phyloP scores from a whole-genome alignment of 1,139 yeast species.

The Magnusiomyces paraingens region DNA sequence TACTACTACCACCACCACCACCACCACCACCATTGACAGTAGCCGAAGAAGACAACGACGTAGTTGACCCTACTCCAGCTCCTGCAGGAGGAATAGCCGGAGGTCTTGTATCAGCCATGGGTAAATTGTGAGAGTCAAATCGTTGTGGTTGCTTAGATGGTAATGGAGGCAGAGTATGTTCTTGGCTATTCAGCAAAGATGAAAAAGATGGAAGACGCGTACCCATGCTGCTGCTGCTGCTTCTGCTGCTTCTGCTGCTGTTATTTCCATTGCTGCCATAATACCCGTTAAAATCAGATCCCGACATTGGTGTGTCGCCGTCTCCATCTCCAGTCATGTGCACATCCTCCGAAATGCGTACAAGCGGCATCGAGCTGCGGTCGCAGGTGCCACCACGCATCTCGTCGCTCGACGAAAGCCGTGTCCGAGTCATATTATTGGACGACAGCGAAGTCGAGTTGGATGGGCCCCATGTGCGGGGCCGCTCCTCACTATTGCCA shows the following conservation, averaged over 20 bases:
- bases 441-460: too few relatives aligned
- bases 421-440: constrained; percentile 12
- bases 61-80: constrained; percentile 20
- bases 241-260: background rate
- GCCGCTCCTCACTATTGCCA: constrained; percentile 24
- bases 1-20: too few relatives aligned
- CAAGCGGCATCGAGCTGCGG: constrained; percentile 26
- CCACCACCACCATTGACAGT: too few relatives aligned
- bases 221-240: constrained; percentile 1
- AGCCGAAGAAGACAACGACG: background rate
- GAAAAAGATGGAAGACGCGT: constrained; percentile 9
- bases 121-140: constrained; percentile 22
- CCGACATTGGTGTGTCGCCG: constrained; percentile 4
- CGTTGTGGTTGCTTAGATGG: constrained; percentile 23
- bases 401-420: constrained; percentile 25
- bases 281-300: background rate
- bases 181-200: constrained; percentile 4
- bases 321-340: constrained; percentile 20
- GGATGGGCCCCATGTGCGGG: constrained; percentile 31
- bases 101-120: constrained; percentile 27
- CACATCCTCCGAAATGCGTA: constrained; percentile 27
- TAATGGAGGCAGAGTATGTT: background rate
- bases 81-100: constrained; percentile 27
- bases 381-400: constrained; percentile 15
- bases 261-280: background rate